phyloP scores from a whole-genome alignment of 1,284 basidiomycete genomes.

The Ceratobasidium sp. region DNA sequence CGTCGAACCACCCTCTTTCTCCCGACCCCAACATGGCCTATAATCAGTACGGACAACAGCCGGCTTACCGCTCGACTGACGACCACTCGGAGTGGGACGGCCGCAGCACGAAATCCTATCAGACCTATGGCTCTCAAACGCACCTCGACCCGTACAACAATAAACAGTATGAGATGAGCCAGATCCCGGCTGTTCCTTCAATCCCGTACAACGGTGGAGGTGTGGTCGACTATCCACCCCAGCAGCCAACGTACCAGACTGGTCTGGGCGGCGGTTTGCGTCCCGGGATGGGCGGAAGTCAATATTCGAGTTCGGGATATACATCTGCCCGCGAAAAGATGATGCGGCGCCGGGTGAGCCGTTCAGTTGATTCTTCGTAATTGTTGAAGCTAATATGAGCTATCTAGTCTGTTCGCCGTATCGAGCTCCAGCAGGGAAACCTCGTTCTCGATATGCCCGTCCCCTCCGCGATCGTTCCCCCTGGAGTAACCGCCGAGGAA shows the following conservation, averaged over 20 bases:
- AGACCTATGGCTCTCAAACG: conserved; percentile 71
- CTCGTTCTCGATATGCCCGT: conserved; percentile 86
- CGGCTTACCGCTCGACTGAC: conserved; percentile 57
- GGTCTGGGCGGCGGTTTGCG: conserved; percentile 61
- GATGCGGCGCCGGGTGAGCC: conserved; percentile 72
- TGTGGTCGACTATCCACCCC: conserved; percentile 72
- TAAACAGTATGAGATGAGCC: conserved; percentile 71
- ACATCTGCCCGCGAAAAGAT: conserved; percentile 78
- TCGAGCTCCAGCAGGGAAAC: conserved; percentile 86
- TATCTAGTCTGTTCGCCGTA: conserved; percentile 76
- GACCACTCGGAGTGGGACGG: conserved; percentile 66
- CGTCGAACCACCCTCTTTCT: conserved; percentile 24
- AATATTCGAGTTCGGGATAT: conserved; percentile 70
- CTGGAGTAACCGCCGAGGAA: conserved; percentile 76
- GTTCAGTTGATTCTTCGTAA: neutral
- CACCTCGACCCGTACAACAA: conserved; percentile 66
- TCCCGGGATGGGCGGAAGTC: conserved; percentile 52
- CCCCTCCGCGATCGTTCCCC: conserved; percentile 81
- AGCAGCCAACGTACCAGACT: conserved; percentile 60
- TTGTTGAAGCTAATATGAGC: conserved; percentile 36
- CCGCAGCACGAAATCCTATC: conserved; percentile 71
- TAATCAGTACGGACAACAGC: conserved; percentile 4
- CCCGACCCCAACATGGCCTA: conserved; percentile 28
- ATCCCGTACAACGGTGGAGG: conserved; percentile 60
- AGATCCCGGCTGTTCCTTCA: conserved; percentile 70